Conservation (phyloP, 192 early-diverging fungal species). For the Linnemannia exigua region DNA sequence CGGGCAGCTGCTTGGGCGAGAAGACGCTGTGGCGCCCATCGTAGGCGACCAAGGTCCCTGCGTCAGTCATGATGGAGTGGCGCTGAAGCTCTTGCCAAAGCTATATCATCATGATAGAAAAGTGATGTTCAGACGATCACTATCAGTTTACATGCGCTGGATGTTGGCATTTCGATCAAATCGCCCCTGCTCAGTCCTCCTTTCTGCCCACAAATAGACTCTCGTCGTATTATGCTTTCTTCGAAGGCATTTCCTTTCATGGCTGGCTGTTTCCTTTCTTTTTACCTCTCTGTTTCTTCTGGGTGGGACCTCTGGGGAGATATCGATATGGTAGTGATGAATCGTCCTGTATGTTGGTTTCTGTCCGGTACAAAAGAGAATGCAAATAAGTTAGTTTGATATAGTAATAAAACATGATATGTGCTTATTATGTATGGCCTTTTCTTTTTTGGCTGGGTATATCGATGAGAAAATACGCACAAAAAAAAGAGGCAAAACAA, state of each 20-base stretch:
- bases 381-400: neutral
- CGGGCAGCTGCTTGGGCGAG: conserved; percentile 61
- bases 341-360: conserved; percentile 51
- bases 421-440: too few species aligned
- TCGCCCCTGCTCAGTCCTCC: neutral
- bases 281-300: conserved; percentile 75
- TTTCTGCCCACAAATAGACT: neutral
- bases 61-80: conserved; percentile 63
- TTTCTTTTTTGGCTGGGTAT: too few species aligned
- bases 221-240: too few species aligned
- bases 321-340: conserved; percentile 87
- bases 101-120: conserved; percentile 7
- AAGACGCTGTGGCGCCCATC: conserved; percentile 87
- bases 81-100: conserved; percentile 66
- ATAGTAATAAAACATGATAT: neutral
- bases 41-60: conserved; percentile 72
- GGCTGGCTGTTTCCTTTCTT: conserved; percentile 21
- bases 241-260: neutral
- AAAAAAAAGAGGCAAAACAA: neutral
- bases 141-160: neutral
- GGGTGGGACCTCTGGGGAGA: conserved; percentile 81
- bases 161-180: too few species aligned
- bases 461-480: too few species aligned
- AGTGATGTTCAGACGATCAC: neutral
- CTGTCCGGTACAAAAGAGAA: neutral